phyloP scores from a whole-genome alignment of 768 basidiomycete species.

The Hemileccinum rubropunctum region DNA sequence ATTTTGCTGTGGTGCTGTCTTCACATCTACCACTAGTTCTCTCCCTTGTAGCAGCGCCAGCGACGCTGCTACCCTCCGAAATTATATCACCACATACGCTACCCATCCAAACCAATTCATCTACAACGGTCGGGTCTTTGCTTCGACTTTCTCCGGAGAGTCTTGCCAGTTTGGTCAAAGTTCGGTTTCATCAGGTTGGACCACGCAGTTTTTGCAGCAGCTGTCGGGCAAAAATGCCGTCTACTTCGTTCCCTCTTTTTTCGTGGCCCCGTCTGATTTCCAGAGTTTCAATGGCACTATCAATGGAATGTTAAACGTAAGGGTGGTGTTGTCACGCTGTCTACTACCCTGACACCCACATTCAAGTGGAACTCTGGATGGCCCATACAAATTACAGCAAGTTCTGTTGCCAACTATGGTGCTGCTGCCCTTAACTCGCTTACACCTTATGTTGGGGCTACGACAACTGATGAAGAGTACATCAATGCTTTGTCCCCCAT shows the following conservation, averaged over 20 bases:
- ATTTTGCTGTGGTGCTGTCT: neutral
- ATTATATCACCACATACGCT: constrained; percentile 52
- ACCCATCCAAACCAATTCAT: constrained; percentile 59
- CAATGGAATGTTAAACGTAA: constrained; percentile 60
- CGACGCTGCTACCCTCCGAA: constrained; percentile 51
- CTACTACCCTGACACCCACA: constrained; percentile 10
- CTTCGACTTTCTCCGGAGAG: constrained; percentile 74
- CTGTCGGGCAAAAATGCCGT: constrained; percentile 44
- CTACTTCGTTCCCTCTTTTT: constrained; percentile 71
- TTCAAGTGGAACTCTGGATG: constrained; percentile 78
- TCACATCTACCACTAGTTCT: constrained; percentile 35
- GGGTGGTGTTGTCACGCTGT: constrained; percentile 16
- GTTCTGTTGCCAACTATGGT: constrained; percentile 5
- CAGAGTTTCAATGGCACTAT: constrained; percentile 46
- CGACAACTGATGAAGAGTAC: constrained; percentile 54
- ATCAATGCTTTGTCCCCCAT: constrained; percentile 39
- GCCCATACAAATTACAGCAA: constrained; percentile 58
- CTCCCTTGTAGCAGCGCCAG: constrained; percentile 48
- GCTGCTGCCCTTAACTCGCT: constrained; percentile 27
- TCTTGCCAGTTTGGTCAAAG: constrained; percentile 62
- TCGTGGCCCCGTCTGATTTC: constrained; percentile 51
- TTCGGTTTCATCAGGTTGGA: constrained; percentile 55
- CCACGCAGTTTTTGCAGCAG: constrained; percentile 46
- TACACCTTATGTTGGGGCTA: constrained; percentile 41
- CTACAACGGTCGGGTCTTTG: constrained; percentile 47